phyloP scores from a whole-genome alignment of 2,329 filamentous ascomycete species.

The Diaporthe longicolla region DNA sequence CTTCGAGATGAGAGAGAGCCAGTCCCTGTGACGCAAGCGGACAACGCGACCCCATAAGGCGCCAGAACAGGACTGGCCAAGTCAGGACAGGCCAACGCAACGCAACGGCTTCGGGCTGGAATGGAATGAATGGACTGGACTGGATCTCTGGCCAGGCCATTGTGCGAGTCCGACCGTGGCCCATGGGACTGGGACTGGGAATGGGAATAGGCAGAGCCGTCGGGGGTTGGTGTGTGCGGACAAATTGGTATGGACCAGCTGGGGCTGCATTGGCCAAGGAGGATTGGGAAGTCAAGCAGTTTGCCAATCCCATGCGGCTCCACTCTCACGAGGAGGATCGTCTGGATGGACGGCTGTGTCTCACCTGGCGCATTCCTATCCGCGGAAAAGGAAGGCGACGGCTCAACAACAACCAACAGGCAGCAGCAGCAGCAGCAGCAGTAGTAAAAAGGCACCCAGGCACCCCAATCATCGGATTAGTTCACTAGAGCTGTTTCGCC shows the following conservation, averaged over 20 bases:
- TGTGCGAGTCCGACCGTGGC: too few species aligned
- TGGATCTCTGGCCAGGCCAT: too few species aligned
- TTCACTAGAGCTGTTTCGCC: constrained; percentile 26
- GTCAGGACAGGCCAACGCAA: too few species aligned
- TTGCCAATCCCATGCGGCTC: constrained; percentile 23
- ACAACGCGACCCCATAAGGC: neutral
- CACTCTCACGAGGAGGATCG: constrained; percentile 33
- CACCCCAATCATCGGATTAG: constrained; percentile 17
- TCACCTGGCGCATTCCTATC: constrained; percentile 11
- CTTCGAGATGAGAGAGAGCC: constrained; percentile 22
- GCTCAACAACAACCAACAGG: constrained; percentile 7
- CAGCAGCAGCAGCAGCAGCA: too few species aligned
- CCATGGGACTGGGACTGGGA: too few species aligned
- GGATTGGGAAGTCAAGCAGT: constrained; percentile 1
- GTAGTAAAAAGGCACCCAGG: too few species aligned
- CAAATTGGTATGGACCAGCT: constrained; percentile 30
- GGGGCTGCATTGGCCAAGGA: constrained; percentile 16
- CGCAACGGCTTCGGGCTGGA: too few species aligned
- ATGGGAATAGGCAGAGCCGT: too few species aligned
- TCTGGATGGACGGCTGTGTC: constrained; percentile 20
- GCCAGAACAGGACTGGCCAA: neutral
- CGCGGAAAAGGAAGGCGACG: neutral
- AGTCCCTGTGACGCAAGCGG: constrained; percentile 15
- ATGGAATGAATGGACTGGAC: too few species aligned
- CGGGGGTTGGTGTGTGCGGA: neutral